Base-by-base conservation (phyloP, 257 asterid genomes). In the Primulina huaijiensis region DNA sequence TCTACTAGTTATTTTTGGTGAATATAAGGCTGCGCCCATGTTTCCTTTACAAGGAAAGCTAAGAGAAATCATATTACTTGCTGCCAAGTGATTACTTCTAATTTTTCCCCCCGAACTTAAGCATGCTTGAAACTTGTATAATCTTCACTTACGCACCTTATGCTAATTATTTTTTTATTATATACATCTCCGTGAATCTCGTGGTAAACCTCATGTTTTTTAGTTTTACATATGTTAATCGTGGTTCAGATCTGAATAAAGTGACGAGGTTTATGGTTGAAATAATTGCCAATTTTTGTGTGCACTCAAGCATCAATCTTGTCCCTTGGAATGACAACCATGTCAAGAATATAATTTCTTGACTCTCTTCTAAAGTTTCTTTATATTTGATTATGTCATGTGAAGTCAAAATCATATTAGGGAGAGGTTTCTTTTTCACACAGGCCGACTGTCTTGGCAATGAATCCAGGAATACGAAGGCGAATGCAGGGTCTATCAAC, bases 401-500 rank as follows among this genome's bases (percentile, higher is more conserved):
- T 37, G 19, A 72, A 25, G 50, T 38, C 25, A 53, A 68, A 46
- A 67, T 70, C 67, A 72, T 8, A 21, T 66, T 69, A 71, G 73
- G 21, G 6, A 5, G 1, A 46, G 12, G 25, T 40, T 58, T 61
- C 52, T 56, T 37, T 31, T 74, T 68, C 62, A n/a, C 69, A 68
- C 85, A 89, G 96, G 85, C 40, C 74, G 87, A 69, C 64, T 74
- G 72, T 46, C 74, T 63, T 25, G 57, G 71, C 34, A 73, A 52
- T 50, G 82, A 72, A 16, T 68, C 82, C 60, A 63, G 61, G 8
- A 65, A 72, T 74, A 72, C 55, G 52, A 74, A 67, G 46, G 62
- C 52, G n/a, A 71, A 68, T 65, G 55, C 86, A 60, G 85, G 74
- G 33, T 58, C 79, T 61, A 79, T 74, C 77, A 38, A 78, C 62